phyloP scores from a whole-genome alignment of 441 rosid genomes.

The Euphorbia celastroides region DNA sequence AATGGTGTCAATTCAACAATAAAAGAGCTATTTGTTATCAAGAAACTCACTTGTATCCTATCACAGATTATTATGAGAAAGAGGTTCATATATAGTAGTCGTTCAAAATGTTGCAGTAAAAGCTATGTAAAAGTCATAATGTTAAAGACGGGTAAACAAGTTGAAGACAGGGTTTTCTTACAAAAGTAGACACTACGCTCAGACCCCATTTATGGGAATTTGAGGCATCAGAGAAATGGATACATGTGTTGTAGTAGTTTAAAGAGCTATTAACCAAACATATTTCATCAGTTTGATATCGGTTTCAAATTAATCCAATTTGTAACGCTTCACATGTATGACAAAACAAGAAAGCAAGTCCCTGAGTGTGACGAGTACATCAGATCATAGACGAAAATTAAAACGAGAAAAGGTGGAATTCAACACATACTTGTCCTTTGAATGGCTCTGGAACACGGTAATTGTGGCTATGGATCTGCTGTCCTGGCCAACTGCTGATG shows the following conservation, averaged over 20 bases:
- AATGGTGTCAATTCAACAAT: neutral
- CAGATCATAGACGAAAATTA: neutral
- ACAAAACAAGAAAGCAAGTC: neutral
- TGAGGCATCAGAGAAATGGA: too few species aligned
- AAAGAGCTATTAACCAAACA: too few species aligned
- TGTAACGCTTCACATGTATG: neutral
- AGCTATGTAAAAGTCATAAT: neutral
- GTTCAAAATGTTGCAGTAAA: neutral
- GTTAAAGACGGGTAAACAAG: too few species aligned
- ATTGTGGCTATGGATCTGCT: constrained; percentile 88
- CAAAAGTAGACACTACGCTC: too few species aligned
- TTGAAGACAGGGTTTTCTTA: too few species aligned
- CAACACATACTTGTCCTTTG: constrained; percentile 50
- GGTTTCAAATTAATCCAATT: neutral
- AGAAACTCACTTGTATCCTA: neutral
- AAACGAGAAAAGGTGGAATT: constrained; percentile 13
- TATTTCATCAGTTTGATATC: too few species aligned
- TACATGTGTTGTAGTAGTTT: too few species aligned
- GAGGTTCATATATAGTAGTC: too few species aligned
- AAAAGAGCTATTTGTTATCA: too few species aligned
- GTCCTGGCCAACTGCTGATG: constrained; percentile 75
- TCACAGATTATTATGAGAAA: too few species aligned
- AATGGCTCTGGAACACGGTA: constrained; percentile 65
- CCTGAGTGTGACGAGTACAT: too few species aligned
- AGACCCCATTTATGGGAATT: too few species aligned